Evolutionary conservation across 106 monocot species (phyloP), one percentile per base, ranked within the genome.

Genomic region (Alisma plantagoaquatica): DNA sequence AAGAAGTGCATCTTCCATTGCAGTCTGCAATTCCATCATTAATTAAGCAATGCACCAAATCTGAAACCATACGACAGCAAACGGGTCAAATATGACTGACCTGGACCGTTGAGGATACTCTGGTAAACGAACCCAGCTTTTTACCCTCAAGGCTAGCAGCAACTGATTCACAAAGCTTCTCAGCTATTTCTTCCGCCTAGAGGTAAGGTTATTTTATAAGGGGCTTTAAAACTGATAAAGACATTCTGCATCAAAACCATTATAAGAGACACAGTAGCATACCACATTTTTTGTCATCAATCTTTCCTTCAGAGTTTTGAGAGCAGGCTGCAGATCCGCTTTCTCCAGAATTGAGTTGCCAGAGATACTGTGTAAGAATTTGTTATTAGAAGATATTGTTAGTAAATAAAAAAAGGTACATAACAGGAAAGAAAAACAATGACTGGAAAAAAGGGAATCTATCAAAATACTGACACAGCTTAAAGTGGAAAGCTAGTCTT

Each of bases 271-370:
- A n/a, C n/a, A n/a, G n/a, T 35, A 14, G 46, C 92, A 76, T 88
- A 94, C 94, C 83, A 96, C 96, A 75, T 96, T 96, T 50, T 96
- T 96, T 12, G 89, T 81, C 96, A 96, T 96, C 64, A 96, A 49
- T 59, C 81, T 78, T 62, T 96, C 96, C 62, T 96, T 96, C 4
- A 96, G 96, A 44, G 78, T 81, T 53, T 89, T 96, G 53, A 96
- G 60, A 49, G 96, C 96, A 58, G 96, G 89, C 46, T 82, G 50
- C 71, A 96, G 59, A 63, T 96, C 78, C 12, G 88, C 67, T 69
- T 81, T 96, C 66, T 85, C 89, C 46, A 96, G 23, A 22, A 79
- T 64, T 38, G 77, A 28, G 57, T 96, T 96, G 25, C 96, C 96
- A 33, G 96, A 69, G 72, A 96, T 84, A 61, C 96, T 94, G 51